These are phyloP conservation scores for Saccharomyces hybrid DNA, from an alignment of 1,139 yeast species.

Conservation along the genomic window DNA sequence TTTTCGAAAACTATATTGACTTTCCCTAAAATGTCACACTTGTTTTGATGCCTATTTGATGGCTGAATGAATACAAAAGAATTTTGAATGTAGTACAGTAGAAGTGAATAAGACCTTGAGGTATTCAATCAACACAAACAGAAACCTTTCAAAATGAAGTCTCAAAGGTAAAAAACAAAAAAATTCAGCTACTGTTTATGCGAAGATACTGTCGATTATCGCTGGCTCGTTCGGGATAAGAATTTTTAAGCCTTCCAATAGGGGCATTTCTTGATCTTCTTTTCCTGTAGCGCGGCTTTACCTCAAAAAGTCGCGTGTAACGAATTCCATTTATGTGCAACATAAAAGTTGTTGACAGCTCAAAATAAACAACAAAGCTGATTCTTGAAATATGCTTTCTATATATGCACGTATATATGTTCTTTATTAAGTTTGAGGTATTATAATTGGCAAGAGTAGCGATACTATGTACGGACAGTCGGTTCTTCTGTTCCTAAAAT, in stretches of 20 bases:
- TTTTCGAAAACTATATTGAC: not conserved
- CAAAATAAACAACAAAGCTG: not conserved
- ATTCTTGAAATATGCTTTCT: not conserved
- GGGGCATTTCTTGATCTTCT: not conserved
- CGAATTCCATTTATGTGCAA: not conserved
- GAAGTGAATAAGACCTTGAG: not conserved
- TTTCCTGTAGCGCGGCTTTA: not conserved
- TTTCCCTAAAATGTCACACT: not conserved
- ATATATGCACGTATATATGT: not conserved
- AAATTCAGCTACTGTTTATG: not conserved
- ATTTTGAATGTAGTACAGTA: not conserved
- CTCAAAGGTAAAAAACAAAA: not conserved
- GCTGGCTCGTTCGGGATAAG: not conserved
- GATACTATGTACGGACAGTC: conserved; percentile 64
- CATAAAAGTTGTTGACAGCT: not conserved
- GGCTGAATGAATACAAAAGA: not conserved
- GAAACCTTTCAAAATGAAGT: not conserved
- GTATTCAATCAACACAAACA: not conserved
- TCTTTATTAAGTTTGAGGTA: not conserved
- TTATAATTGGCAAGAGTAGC: not conserved
- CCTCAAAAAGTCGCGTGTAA: not conserved
- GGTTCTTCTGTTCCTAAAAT: conserved; percentile 80
- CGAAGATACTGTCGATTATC: not conserved
- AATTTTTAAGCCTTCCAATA: not conserved
- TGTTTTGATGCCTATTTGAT: not conserved